Base-by-base conservation (phyloP, 805 yeast species). In the Ogataea wickerhamii region DNA sequence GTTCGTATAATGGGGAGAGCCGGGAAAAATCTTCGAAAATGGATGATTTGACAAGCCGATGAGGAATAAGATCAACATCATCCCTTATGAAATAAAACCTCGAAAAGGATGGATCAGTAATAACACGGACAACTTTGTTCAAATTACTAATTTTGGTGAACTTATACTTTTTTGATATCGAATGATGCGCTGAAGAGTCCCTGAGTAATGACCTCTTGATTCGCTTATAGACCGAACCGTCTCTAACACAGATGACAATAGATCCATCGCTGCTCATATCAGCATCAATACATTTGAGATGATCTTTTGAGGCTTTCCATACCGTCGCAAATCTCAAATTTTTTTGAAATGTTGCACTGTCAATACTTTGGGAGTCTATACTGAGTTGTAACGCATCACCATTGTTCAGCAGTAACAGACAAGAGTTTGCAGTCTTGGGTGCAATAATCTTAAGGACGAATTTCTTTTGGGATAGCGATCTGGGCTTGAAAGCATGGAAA, bases 191-290 rank as follows among this genome's bases (percentile, higher is more conserved):
- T 1, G 52, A 43, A 48, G 38, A 27, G 47, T 57, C 32, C 53
- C 63, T 51, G 45, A 64, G 54, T 38, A 63, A 37, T 32, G 53
- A 41, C 41, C 70, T 49, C 44, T 60, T 70, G 18, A 66, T 45
- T 43, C 68, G 58, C 45, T 67, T 64, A 48, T 74, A 87, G 0
- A 76, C 85, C 17, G 81, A 72, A 0, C 96, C 96, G 34, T 78
- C 77, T 16, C 66, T 58, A 0, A 93, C 82, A 45, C 83, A 74
- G 1, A 89, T 55, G 1, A 88, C 64, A 2, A 86, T 57, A 0
- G 85, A 77, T 0, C 94, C 94, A 51, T 81, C 84, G 13, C 61
- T 65, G 2, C 83, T 74, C 30, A 81, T 69, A 51, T 80, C 91
- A 22, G 84, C 72, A 60, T 87, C 95, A 4, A 63, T 65, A 33